Evolutionary conservation across 2,329 filamentous ascomycete species (phyloP), one percentile per base, ranked within the genome.

Genomic region (Plectosphaerella sp.): DNA sequence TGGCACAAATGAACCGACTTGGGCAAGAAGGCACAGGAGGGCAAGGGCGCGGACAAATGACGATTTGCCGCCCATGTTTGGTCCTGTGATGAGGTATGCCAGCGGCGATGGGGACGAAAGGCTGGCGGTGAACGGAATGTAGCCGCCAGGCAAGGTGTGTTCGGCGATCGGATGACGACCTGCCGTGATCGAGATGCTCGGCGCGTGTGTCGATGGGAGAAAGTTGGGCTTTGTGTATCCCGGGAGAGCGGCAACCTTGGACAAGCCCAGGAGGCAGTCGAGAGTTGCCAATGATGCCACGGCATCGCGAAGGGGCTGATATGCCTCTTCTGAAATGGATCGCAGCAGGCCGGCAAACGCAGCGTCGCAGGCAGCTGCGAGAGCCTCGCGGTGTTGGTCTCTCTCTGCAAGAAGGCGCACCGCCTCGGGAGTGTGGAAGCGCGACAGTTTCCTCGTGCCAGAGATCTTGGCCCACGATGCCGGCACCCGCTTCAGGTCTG

Each of bases 31-130:
- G 47, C 88, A 83, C 57, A 97, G 91, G 7, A 99, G 83, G 10
- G 94, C 93, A 45, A 96, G 85, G 59, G 92, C 89, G 50, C 94
- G 90, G 20, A 99, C 93, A 68, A 96, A 99, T 53, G 88, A 94
- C n/a, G 91, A 96, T 67, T 99, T 99, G 52, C 94, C 94, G 62
- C 94, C 94, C 94, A 99, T 99, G 73, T 99, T 99, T 28, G 94
- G 94, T 0, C 94, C 94, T 0, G 94, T 99, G 62, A 99, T 87
- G 52, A 97, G 86, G 59, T 97, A 82, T 3, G 91, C 90, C 6
- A 89, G 80, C 0, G 84, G 81, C 1, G 76, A 66, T 1, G 83
- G 79, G 3, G 84, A 80, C n/a, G 83, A 79, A 46, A 97, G 81
- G 2, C 81, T 73, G 11, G 91, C 88, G 62, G 88, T 83, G 70